Evolutionary conservation across 148 eudicot species (phyloP), one percentile per base, ranked within the genome.

Genomic region (Talinum fruticosum): DNA sequence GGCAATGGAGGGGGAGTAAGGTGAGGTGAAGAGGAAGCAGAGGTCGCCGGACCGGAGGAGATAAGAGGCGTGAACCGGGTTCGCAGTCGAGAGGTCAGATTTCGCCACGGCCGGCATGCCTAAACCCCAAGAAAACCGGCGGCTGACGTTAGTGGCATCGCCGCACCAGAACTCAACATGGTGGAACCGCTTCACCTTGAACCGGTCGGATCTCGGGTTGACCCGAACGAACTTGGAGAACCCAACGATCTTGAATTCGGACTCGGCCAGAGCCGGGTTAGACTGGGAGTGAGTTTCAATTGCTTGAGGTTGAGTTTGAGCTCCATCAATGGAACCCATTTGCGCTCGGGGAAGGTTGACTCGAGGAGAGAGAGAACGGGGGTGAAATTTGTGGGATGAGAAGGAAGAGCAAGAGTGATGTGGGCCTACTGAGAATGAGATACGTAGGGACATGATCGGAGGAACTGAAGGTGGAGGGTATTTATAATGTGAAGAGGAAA

Each of bases 21-120:
- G 89, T 21, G 99, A 94, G 29, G 97, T 85, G 87, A 96, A 93
- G 49, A 96, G 83, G 85, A 93, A 87, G 12, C 21, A 10, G 68
- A 96, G 90, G 1, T 87, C 49, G 38, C 91, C 93, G 61, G 94
- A 87, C 30, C 85, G 88, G 66, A 95, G 83, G 32, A 96, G 87
- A 68, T 93, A 93, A 59, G 97, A 86, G 13, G 90, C 90, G 72
- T 95, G 97, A 64, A 79, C 78, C 18, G 66, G 69, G 89, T 95
- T 95, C 0, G 96, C 97, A 66, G 98, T 95, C 66, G 96, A 92
- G 37, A 92, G 96, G 80, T 95, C 98, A n/a, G 98, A 95, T 79
- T 92, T 95, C 14, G 89, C 87, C 16, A 83, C 83, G 19, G 89
- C 61, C 8, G 97, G 93, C 93, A 95, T 89, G 47, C 98, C 98